Evolutionary conservation across 2,329 filamentous ascomycete species (phyloP), one percentile per base, ranked within the genome.

Genomic region (Beauveria sp.): DNA sequence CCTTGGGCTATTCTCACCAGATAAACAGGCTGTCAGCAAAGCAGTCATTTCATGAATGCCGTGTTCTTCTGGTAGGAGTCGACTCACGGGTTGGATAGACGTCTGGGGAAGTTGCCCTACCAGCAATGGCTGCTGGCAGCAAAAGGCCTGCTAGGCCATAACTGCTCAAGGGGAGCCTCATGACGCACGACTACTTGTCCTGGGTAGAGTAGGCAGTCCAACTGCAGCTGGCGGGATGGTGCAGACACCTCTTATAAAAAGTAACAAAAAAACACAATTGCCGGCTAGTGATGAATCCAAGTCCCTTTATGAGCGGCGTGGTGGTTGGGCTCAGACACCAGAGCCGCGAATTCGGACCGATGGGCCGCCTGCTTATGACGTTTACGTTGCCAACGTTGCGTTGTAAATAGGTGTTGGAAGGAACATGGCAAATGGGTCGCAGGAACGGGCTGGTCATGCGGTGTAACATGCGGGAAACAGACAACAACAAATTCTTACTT

Each of bases 51-150:
- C 3, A 51, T 49, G 14, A 8, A 38, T 31, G 38, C 16, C 43
- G 6, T 38, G 34, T 14, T 38, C 12, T 24, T 14, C 9, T 5
- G 28, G n/a, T n/a, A 45, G 22, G 5, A 31, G 38, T 7, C 18
- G 14, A 60, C 65, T 65, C 38, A 69, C 68, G 70, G 6, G 67
- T 64, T 8, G 69, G 69, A 46, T 70, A 69, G 10, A 72, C 66
- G 1, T 65, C 49, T 8, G 69, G 69, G 16, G 68, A 70, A 12
- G 63, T 61, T 5, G 64, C 63, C 22, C 58, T 12, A 7, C 57
- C 55, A 5, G 58, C 40, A n/a, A 49, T 31, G 14, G 46, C 48
- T 16, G 31, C 45, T 5, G 64, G 62, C 28, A 64, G 51, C 45
- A 64, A 34, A 20, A 65, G 51, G 62, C 50, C 48, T 6, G 54